Base-by-base conservation (phyloP, 148 eudicot genomes). In the Simmondsia chinensis region DNA sequence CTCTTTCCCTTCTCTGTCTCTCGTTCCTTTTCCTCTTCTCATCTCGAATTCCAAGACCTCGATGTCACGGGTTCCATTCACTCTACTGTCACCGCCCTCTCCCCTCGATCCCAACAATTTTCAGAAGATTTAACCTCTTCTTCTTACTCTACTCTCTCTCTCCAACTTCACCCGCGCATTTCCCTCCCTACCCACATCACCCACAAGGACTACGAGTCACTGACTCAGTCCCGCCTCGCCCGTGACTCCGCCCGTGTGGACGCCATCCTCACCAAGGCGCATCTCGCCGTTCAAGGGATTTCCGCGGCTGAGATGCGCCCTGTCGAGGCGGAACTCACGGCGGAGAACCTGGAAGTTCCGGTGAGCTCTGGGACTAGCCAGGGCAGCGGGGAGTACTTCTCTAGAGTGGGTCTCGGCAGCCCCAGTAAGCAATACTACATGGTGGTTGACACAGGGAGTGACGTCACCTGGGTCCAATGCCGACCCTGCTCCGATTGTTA, bases 311-410 rank as follows among this genome's bases (percentile, higher is more conserved):
- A 56, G 1, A 24, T 81, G 7, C 46, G 57, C 9, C 83, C 80
- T 1, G 17, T 28, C 2, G 26, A 35, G 2, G 21, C 32, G 1
- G 4, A 31, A 9, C 1, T 25, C 1, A 18, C 25, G 14, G 45
- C 73, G 0, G 52, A 62, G 9, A 76, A 51, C 0, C 30, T 83
- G 0, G 40, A 51, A 14, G 42, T 80, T 0, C 94, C 91, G 4
- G 48, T 88, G 4, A 66, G 67, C n/a, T 83, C 97, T 0, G 97
- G 97, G 0, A 56, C 60, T 0, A 52, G 61, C 7, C 68, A 68
- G 11, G 97, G 97, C 7, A 75, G 79, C 29, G 97, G 97, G 9
- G 97, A 88, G 70, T 88, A 88, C 59, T 80, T 88, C 66, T 65
- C 91, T 1, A 66, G 87, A 0, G 12, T 88, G 22, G 94, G 94